Evolutionary conservation across 305 asterid species (phyloP), one percentile per base, ranked within the genome.

Genomic region (Euphrasia arctica): DNA sequence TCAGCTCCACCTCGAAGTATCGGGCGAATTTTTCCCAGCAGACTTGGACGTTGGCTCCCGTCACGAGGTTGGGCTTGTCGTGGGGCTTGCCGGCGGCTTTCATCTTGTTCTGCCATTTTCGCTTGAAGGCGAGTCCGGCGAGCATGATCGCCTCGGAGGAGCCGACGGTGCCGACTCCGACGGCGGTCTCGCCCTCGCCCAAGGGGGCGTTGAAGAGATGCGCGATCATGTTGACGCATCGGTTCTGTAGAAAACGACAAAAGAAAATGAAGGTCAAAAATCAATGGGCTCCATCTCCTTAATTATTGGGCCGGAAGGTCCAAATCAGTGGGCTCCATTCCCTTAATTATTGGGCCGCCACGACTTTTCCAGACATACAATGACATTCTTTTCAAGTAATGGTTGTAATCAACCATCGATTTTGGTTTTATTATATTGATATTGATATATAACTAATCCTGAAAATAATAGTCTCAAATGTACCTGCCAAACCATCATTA

Each of bases 111-210:
- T 88, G 96, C 96, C 96, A 88, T 55, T 72, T 75, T 39, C 96
- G 75, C 79, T 88, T 88, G 85, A 88, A 86, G 0, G 96, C 96
- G 42, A 88, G 63, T 2, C 96, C 96, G 8, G 96, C 96, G 7
- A 85, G 80, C 96, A 85, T 85, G 42, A 88, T 88, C 50, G 96
- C 96, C 66, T 88, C 96, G 25, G 96, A 89, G 0, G 96, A 89
- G 1, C 96, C 96, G 0, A 89, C 96, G 0, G 96, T 89, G 42
- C 96, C 95, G 12, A 85, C 91, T 3, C 96, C 96, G 22, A 89
- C 81, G 0, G 96, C 96, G 0, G 95, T 62, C 82, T 89, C 92
- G 0, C 70, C 81, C 0, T 89, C 90, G 54, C 80, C 85, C 11
- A 89, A 75, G 5, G 95, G 95, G 28, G 92, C 96, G 62, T 89